These are phyloP conservation scores for Bjerkandera adusta DNA, from an alignment of 1,284 basidiomycete genomes.

Conservation along the genomic window DNA sequence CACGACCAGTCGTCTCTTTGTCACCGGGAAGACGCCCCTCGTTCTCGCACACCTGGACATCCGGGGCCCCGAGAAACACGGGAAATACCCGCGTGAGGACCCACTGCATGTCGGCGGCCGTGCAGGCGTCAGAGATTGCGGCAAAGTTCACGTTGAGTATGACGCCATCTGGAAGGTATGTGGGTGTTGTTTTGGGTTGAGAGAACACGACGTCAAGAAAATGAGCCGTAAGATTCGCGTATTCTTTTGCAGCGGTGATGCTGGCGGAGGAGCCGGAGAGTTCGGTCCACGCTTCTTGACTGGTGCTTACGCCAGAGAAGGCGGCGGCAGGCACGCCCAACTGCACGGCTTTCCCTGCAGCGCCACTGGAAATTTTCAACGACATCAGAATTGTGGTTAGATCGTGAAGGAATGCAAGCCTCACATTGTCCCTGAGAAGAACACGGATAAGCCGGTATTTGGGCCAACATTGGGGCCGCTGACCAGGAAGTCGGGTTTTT, in stretches of 20 bases:
- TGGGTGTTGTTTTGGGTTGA: slow-evolving; percentile 19
- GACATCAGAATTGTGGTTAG: background rate
- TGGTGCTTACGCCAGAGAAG: slow-evolving; percentile 39
- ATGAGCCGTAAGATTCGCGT: slow-evolving; percentile 39
- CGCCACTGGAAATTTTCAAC: slow-evolving; percentile 41
- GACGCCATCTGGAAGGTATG: slow-evolving; percentile 39
- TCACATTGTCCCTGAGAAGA: slow-evolving; percentile 47
- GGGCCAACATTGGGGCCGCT: slow-evolving; percentile 51
- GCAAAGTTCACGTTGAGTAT: slow-evolving; percentile 54
- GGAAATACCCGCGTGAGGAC: slow-evolving; percentile 42
- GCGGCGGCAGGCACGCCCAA: slow-evolving; percentile 49
- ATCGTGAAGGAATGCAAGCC: background rate
- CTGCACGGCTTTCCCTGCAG: slow-evolving; percentile 42
- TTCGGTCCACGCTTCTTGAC: slow-evolving; percentile 8
- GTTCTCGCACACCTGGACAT: slow-evolving; percentile 43
- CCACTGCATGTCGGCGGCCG: slow-evolving; percentile 37
- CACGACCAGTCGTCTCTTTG: slow-evolving; percentile 42
- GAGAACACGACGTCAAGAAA: slow-evolving; percentile 39
- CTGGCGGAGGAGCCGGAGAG: background rate
- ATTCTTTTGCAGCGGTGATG: slow-evolving; percentile 29
- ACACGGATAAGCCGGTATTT: slow-evolving; percentile 23
- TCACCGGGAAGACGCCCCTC: slow-evolving; percentile 36
- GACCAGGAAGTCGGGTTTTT: slow-evolving; percentile 50
- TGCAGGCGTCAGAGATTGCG: slow-evolving; percentile 36
- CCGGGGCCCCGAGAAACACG: slow-evolving; percentile 27